Evolutionary conservation across 2,329 filamentous ascomycete genomes (phyloP).

Genomic region (Scedosporium dehoogii): DNA sequence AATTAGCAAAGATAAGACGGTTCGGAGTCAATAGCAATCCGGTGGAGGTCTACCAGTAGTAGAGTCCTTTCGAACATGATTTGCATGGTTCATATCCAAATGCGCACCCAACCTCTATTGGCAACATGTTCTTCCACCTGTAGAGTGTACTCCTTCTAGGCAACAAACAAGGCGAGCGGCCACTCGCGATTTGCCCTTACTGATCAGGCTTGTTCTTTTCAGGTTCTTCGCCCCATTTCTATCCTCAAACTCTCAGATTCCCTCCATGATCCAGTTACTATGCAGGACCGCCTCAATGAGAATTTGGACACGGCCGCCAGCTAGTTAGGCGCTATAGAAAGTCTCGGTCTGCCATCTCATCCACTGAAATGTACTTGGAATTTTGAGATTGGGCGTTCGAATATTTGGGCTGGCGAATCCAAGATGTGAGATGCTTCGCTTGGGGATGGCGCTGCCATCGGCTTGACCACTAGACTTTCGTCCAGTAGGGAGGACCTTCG

Average conservation of each 20-base stretch:
- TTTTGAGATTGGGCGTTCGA: neutral
- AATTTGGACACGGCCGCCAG: neutral
- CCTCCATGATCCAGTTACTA: conserved; percentile 1
- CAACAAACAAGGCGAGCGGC: neutral
- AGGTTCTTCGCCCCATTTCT: neutral
- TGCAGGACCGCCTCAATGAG: neutral
- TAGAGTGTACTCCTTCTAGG: neutral
- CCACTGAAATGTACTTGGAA: neutral
- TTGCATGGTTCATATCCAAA: neutral
- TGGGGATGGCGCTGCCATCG: neutral
- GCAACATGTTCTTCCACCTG: neutral
- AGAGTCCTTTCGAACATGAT: neutral
- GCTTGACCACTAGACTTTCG: neutral
- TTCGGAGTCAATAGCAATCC: too few species aligned
- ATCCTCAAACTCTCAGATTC: neutral
- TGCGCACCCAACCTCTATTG: too few species aligned
- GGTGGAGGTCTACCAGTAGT: too few species aligned
- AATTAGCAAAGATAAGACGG: neutral
- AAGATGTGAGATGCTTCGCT: neutral
- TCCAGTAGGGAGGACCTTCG: neutral
- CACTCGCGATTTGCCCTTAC: neutral
- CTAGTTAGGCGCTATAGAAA: neutral
- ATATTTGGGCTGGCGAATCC: neutral
- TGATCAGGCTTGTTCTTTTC: neutral
- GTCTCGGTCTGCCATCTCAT: neutral